Evolutionary conservation across 306 rosid genomes (phyloP), one percentile per base, ranked within the genome.

Genomic region (Clitoria ternatea): DNA sequence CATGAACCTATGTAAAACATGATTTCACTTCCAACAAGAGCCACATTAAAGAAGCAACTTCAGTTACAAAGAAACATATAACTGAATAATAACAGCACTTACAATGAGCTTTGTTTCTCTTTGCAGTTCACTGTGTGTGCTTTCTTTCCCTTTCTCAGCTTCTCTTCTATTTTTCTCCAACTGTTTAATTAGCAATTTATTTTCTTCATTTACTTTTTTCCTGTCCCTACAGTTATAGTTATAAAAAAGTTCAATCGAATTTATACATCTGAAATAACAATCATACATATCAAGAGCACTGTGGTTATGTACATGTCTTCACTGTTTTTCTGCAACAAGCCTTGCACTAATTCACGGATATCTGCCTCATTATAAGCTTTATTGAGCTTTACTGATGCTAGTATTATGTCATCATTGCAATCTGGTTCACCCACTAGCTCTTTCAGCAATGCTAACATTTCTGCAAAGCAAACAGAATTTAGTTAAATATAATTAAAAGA

Each of bases 141-240:
- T 82, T 81, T 72, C 85, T 49, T 83, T 89, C 87, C 72, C 93
- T 56, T 81, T 94, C 68, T 87, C 95, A 72, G 80, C 83, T 49
- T 79, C 91, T 61, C 83, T 83, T 77, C 86, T 82, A 71, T 78
- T 84, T 83, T 61, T 82, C 79, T 89, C 91, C 84, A 86, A 49
- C 80, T 91, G 96, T 48, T 87, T 89, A 77, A 85, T 62, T 17
- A 81, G 73, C 82, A 89, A 48, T 78, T 87, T 91, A 54, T 87
- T 89, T 80, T 86, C 87, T 75, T 70, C 80, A 76, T 72, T 84
- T 74, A 90, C 84, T 54, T 89, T 88, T 77, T 84, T 91, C 73
- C 75, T 87, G 74, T 66, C 95, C 87, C 99, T 94, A 30, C 44
- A 68, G 64, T 72, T 55, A 72, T 55, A 50, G 44, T 26, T 23